Base-by-base conservation (phyloP, 129 eudicot genomes). In the Oenanthe sinensis region DNA sequence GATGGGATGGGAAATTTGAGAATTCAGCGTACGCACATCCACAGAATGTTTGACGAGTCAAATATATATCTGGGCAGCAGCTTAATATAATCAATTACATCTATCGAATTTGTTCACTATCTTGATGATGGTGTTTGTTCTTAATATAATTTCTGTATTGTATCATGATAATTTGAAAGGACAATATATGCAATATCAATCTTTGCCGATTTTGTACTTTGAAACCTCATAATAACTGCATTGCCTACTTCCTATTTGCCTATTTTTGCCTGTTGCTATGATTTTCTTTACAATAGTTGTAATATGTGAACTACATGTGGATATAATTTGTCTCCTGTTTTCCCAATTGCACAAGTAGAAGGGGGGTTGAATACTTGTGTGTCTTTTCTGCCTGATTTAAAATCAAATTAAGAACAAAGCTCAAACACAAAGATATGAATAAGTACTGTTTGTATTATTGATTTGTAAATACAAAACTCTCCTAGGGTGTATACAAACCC, bases 1-100 rank as follows among this genome's bases (percentile, higher is more conserved):
- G 99, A 89, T 96, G 97, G 99, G 84, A 82, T 76, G 99, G 99
- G 43, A 96, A 86, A 87, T 96, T 87, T 80, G 99, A 96, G 87
- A 83, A 86, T 67, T 92, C 97, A 6, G 87, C 88, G 44, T 91
- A 95, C 76, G 89, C 87, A 45, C 44, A 77, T 58, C 15, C 46
- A 79, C 79, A 77, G 82, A 70, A 5, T 69, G 77, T 43, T 15
- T 77, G 68, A 55, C 45, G 22, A 77, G 65, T 49, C n/a, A 47
- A 30, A 48, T 28, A 8, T 48, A 48, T n/a, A 60, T 60, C 36
- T 60, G 33, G 28, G 33, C 68, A 60, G 33, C 68, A n/a, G 33
- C 33, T 60, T n/a, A 60, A 60, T n/a, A n/a, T 60, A 60, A n/a
- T n/a, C 68, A 9, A n/a, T 24, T 8, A 60, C 15, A 60, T 60